These are phyloP conservation scores for Saccharum spontaneum DNA, from an alignment of 176 grass and related monocot species.

Conservation along the genomic window DNA sequence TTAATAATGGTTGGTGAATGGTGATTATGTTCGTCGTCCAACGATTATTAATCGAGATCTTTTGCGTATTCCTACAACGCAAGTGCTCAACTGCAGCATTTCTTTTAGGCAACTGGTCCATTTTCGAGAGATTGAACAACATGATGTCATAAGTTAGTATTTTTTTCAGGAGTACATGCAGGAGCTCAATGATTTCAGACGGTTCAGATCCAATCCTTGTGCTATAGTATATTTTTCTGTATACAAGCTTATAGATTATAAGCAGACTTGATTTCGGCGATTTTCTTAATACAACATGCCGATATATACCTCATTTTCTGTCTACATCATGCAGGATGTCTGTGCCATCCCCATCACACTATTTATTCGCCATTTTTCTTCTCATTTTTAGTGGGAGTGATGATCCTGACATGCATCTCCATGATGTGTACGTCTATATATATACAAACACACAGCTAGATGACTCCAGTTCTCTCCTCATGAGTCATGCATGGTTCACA, in stretches of 20 bases:
- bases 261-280: not conserved
- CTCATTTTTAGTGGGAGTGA: not conserved
- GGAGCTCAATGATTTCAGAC: slow-evolving; percentile 14
- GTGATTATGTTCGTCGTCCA: not conserved
- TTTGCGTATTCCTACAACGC: not conserved
- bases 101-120: not conserved
- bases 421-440: slow-evolving; percentile 14
- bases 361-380: not conserved
- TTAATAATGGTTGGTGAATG: not conserved
- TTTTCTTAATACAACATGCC: not conserved
- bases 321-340: not conserved
- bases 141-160: not conserved
- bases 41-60: not conserved
- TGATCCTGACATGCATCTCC: slow-evolving; percentile 25
- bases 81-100: not conserved
- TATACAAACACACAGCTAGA: slow-evolving; percentile 11
- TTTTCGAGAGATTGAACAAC: not conserved
- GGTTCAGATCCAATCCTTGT: not conserved
- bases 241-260: not conserved
- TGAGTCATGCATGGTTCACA: not conserved
- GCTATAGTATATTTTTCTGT: not conserved
- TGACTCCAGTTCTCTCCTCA: not conserved
- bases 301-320: not conserved
- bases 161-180: not conserved
- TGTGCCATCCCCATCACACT: not conserved